Percentiles rank a stretch among this genome's conserved stretches.
phyloP scores from a whole-genome alignment of 345 rosid genomes.

The Murraya koenigii region DNA sequence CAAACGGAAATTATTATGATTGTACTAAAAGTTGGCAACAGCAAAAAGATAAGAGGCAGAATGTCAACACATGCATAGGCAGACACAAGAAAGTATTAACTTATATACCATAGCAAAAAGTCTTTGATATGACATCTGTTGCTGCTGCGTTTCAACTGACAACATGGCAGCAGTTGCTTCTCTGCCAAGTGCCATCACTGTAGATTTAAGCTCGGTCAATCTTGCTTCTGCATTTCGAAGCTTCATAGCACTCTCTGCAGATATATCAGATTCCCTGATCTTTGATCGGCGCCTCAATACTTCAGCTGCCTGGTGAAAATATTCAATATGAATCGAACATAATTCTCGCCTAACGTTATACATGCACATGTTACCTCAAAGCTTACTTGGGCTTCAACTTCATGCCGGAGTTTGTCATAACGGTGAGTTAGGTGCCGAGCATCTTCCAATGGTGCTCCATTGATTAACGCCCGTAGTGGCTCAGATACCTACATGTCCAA shows the following conservation, averaged over 20 bases:
- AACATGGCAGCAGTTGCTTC: slow-evolving; percentile 91
- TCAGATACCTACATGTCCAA: slow-evolving; percentile 56
- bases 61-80: background rate
- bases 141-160: slow-evolving; percentile 89
- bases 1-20: background rate
- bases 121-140: slow-evolving; percentile 55
- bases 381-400: slow-evolving; percentile 84
- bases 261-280: slow-evolving; percentile 68
- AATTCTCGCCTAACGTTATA: background rate
- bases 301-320: slow-evolving; percentile 61
- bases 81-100: background rate
- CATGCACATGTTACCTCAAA: background rate
- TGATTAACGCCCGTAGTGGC: slow-evolving; percentile 66
- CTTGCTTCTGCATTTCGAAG: slow-evolving; percentile 77
- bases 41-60: background rate
- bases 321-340: slow-evolving; percentile 2
- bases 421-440: slow-evolving; percentile 78
- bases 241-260: slow-evolving; percentile 65
- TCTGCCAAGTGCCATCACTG: slow-evolving; percentile 71
- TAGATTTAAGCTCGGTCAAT: slow-evolving; percentile 69
- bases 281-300: slow-evolving; percentile 72
- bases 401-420: slow-evolving; percentile 84
- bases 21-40: background rate
- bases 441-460: slow-evolving; percentile 95
- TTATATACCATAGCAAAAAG: slow-evolving; percentile 55